Conservation (phyloP, 768 basidiomycete species). For the Russula sp. region DNA sequence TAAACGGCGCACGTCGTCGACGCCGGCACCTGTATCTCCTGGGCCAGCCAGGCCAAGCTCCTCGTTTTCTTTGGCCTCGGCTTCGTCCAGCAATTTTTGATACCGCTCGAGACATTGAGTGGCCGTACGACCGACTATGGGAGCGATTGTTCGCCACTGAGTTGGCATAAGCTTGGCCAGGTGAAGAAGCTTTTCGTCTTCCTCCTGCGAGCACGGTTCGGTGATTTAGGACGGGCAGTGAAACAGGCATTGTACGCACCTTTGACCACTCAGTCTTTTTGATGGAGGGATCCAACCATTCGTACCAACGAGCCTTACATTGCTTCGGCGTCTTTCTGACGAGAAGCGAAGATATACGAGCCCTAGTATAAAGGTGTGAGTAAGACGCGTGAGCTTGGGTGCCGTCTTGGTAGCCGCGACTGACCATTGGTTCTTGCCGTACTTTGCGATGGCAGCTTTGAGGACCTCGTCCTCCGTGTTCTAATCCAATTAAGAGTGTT, state of each 20-base stretch:
- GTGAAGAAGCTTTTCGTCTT: slow-evolving; percentile 97
- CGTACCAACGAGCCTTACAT: slow-evolving; percentile 99
- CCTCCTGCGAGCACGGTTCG: slow-evolving; percentile 47
- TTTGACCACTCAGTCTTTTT: slow-evolving; percentile 99
- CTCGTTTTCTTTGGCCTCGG: slow-evolving; percentile 93
- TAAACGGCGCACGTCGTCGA: slow-evolving; percentile 85
- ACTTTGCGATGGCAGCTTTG: slow-evolving; percentile 97
- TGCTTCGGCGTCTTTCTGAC: slow-evolving; percentile 99
- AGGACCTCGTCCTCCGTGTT: slow-evolving; percentile 98
- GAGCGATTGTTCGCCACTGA: slow-evolving; percentile 98
- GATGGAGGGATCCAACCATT: slow-evolving; percentile 98
- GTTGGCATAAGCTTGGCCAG: slow-evolving; percentile 99
- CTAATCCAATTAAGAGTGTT: slow-evolving; percentile 31
- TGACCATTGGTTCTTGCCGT: slow-evolving; percentile 93
- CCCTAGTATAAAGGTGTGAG: slow-evolving; percentile 45
- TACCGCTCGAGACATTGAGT: slow-evolving; percentile 98
- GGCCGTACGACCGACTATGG: slow-evolving; percentile 95
- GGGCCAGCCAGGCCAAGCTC: slow-evolving; percentile 89
- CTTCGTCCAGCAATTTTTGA: slow-evolving; percentile 95
- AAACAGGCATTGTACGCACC: slow-evolving; percentile 35
- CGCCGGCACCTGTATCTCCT: slow-evolving; percentile 73
- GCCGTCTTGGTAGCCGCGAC: slow-evolving; percentile 13
- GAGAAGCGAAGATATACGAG: slow-evolving; percentile 93
- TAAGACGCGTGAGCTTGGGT: background rate
- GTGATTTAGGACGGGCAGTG: background rate